phyloP scores from a whole-genome alignment of 139 green algal species.

The Microglena sp. region DNA sequence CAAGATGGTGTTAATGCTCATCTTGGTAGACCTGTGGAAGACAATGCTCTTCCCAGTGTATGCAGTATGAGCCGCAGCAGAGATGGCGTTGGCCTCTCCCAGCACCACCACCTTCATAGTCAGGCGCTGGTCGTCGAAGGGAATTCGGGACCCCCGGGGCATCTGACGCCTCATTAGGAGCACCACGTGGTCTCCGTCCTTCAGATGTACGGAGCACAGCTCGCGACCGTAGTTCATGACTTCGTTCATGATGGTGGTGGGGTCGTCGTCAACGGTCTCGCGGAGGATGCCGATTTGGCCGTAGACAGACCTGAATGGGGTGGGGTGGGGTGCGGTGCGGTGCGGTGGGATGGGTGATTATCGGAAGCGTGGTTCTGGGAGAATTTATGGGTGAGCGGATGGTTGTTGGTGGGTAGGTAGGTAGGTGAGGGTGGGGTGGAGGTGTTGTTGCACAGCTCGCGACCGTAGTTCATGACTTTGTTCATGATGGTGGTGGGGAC shows the following conservation, averaged over 20 bases:
- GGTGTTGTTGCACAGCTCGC: too few relatives aligned
- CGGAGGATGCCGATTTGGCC: conserved; percentile 1
- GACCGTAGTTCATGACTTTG: background rate
- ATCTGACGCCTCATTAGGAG: conserved; percentile 19
- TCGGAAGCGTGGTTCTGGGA: background rate
- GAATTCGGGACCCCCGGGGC: conserved; percentile 4
- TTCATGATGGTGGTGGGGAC: background rate
- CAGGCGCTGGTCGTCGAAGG: conserved; percentile 41
- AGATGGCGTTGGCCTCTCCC: too few relatives aligned
- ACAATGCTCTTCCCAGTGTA: conserved; percentile 17
- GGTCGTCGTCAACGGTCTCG: background rate
- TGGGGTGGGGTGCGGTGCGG: background rate
- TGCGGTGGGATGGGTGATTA: background rate
- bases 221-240: background rate
- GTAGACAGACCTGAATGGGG: background rate
- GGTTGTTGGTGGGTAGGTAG: too few relatives aligned
- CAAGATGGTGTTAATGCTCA: conserved; percentile 46
- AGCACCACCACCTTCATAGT: conserved; percentile 20
- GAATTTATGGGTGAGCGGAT: too few relatives aligned
- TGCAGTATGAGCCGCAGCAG: conserved; percentile 7
- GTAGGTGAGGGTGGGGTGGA: too few relatives aligned
- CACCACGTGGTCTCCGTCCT: conserved; percentile 24
- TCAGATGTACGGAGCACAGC: conserved; percentile 8
- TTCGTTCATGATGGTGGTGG: background rate
- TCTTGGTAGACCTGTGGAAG: conserved; percentile 39